A percentile compares a stretch with the other conserved stretches of the same genome.
Evolutionary conservation across 2,329 filamentous ascomycete species (phyloP).

Genomic region (Aureobasidium musti): DNA sequence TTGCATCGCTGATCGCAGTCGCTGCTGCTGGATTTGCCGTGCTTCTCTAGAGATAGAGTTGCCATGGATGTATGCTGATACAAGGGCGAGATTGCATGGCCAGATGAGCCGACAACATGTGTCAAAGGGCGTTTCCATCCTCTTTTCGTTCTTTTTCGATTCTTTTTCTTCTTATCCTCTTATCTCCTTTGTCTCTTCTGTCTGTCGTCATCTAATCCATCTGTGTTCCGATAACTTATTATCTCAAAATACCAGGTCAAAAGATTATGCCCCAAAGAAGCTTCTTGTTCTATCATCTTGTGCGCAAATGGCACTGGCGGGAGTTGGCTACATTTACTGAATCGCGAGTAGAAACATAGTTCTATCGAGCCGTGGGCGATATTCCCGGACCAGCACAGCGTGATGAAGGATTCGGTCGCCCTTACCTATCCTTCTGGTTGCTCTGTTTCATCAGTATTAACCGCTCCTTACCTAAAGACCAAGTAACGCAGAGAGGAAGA

Average conservation of each 20-base stretch:
- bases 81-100: neutral
- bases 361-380: too few relatives aligned
- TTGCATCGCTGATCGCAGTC: constrained; percentile 6
- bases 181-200: neutral
- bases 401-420: too few relatives aligned
- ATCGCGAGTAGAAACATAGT: too few relatives aligned
- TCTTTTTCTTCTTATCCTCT: constrained; percentile 6
- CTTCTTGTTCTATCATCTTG: neutral
- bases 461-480: too few relatives aligned
- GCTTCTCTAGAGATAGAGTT: constrained; percentile 18
- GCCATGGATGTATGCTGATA: neutral
- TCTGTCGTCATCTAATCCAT: constrained; percentile 13
- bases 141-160: constrained; percentile 7
- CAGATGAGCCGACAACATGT: neutral
- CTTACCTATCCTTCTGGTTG: too few relatives aligned
- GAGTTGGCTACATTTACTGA: too few relatives aligned
- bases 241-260: constrained; percentile 5
- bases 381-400: too few relatives aligned
- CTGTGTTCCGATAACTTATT: constrained; percentile 5
- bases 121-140: constrained; percentile 10
- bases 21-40: constrained; percentile 23
- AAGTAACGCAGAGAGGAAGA: too few relatives aligned
- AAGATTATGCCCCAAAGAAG: constrained; percentile 8
- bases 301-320: too few relatives aligned
- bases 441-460: too few relatives aligned